phyloP scores from a whole-genome alignment of 345 rosid genomes.

The Hibiscus mutabilis region DNA sequence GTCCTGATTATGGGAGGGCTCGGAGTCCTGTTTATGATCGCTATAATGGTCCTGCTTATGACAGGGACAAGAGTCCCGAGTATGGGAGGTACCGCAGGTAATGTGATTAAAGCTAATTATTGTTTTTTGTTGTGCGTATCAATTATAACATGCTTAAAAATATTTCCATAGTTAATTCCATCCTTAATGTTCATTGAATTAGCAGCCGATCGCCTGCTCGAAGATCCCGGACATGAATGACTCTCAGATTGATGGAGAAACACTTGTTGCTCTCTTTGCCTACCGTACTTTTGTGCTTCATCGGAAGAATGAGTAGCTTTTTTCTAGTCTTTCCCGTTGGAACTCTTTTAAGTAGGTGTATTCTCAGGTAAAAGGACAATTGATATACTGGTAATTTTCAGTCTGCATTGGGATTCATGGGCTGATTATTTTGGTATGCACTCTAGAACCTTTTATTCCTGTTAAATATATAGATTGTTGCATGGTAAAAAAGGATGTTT shows the following conservation, averaged over 20 bases:
- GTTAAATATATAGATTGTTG: background rate
- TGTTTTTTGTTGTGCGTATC: background rate
- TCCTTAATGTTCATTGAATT: background rate
- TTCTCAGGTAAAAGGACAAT: background rate
- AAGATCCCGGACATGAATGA: conserved; percentile 45
- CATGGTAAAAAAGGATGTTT: no score
- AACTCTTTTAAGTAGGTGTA: background rate
- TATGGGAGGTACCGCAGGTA: conserved; percentile 67
- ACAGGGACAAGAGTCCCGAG: conserved; percentile 39
- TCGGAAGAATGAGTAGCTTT: background rate
- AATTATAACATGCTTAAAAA: background rate
- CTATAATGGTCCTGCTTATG: conserved; percentile 55
- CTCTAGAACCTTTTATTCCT: background rate
- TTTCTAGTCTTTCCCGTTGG: background rate
- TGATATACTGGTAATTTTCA: background rate
- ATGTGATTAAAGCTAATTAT: conserved; percentile 10
- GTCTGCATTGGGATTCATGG: background rate
- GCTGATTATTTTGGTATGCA: background rate
- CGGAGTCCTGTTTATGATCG: conserved; percentile 68
- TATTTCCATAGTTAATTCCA: background rate
- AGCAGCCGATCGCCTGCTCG: conserved; percentile 62
- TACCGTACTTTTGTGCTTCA: background rate
- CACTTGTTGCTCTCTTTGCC: background rate
- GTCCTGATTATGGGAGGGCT: conserved; percentile 74
- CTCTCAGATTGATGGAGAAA: background rate